phyloP scores from a whole-genome alignment of 495 filamentous ascomycete species.

The Cudoniella acicularis region DNA sequence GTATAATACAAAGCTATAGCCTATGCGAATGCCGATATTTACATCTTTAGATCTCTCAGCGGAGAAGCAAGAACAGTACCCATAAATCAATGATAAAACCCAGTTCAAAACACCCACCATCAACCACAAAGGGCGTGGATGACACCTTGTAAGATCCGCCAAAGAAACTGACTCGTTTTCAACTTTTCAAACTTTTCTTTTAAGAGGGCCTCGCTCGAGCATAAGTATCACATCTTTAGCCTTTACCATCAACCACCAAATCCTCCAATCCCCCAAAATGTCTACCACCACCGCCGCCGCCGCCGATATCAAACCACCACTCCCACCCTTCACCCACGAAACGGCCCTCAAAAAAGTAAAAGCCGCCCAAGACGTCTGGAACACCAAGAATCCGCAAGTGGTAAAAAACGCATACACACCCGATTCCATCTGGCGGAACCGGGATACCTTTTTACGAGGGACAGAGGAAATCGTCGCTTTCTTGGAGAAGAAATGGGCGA shows the following conservation, averaged over 20 bases:
- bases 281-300: not conserved
- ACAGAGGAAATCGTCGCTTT: constrained; percentile 67
- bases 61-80: too few relatives aligned
- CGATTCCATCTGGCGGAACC: constrained; percentile 80
- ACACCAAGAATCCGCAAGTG: constrained; percentile 64
- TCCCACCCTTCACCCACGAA: constrained; percentile 77
- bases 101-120: too few relatives aligned
- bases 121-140: too few relatives aligned
- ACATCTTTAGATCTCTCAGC: too few relatives aligned
- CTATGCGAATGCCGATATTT: too few relatives aligned
- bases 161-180: too few relatives aligned
- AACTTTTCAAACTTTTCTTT: too few relatives aligned
- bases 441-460: constrained; percentile 66
- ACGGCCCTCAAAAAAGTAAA: constrained; percentile 79
- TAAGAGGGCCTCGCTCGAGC: too few relatives aligned
- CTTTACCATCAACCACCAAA: not conserved
- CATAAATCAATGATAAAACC: too few relatives aligned
- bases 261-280: constrained; percentile 6
- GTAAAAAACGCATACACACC: constrained; percentile 72
- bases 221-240: not conserved
- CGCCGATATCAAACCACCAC: constrained; percentile 32
- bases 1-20: too few relatives aligned
- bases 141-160: too few relatives aligned
- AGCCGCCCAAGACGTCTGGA: constrained; percentile 81
- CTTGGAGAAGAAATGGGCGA: constrained; percentile 71